Base-by-base conservation (phyloP, 2,329 filamentous ascomycete genomes). In the Pseudocercospora crystallina region DNA sequence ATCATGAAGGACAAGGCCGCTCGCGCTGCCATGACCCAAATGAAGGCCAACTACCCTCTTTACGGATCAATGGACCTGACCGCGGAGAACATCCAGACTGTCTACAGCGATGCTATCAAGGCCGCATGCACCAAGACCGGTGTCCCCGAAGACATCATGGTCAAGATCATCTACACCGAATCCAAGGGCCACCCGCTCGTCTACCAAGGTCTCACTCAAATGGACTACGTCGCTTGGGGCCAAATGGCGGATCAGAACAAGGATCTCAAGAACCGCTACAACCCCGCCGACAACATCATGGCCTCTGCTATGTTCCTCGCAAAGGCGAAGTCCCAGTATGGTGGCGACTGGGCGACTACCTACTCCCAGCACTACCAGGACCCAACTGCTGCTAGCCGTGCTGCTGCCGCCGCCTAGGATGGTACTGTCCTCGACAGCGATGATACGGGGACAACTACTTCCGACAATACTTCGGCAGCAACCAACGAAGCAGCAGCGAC, bases 51-150 rank as follows among this genome's bases (percentile, higher is more conserved):
- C 37, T 57, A 43, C 37, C 51, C 54, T 2, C 14, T 17, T n/a
- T 52, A 42, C 15, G 51, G 54, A 8, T 52, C 51, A 13, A 54
- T 54, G 48, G 54, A 57, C n/a, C 38, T 57, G 10, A 57, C 48
- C 2, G 26, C 47, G 5, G 54, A 47, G 30, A 35, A 57, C 20
- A 57, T 54, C 17, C 26, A 38, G 40, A 45, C 36, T 4, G 51
- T 57, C 15, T 57, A 57, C 29, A 51, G 11, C 8, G 40, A 47
- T 34, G 43, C 46, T 15, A 51, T 57, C 44, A 17, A 43, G 10
- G 36, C 44, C 26, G 54, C 54, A 5, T 43, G 40, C 30, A 17
- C 13, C 10, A 43, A 54, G 43, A 46, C 43, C 8, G 51, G 54
- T 7, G 51, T 54, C 2, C 54, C 54, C 1, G 45, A 34, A 13